Percentiles rank a stretch among this genome's conserved stretches.
Conservation (phyloP, 768 basidiomycete species). For the Pisolithus tinctorius region DNA sequence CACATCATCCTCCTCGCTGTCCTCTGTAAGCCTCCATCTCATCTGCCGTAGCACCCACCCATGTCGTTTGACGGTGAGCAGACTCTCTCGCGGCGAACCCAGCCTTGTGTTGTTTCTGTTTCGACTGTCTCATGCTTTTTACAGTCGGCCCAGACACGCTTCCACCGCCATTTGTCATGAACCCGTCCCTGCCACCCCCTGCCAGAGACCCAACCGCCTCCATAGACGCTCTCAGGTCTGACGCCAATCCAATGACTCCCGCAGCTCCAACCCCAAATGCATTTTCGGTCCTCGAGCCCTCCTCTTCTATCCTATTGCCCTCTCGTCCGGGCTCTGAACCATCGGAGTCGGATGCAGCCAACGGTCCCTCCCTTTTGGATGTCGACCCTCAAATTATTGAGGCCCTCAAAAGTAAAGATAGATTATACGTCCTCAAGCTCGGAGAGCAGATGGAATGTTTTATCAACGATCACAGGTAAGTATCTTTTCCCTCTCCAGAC, state of each 20-base stretch:
- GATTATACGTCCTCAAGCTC: slow-evolving; percentile 83
- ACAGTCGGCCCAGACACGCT: slow-evolving; percentile 1
- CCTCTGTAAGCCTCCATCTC: background rate
- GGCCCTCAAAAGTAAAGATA: slow-evolving; percentile 82
- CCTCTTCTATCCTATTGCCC: slow-evolving; percentile 6
- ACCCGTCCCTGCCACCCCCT: slow-evolving; percentile 7
- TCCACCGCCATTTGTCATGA: slow-evolving; percentile 5
- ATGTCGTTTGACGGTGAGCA: too few species aligned
- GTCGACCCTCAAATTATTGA: slow-evolving; percentile 79
- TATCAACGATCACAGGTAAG: slow-evolving; percentile 69
- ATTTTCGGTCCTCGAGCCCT: slow-evolving; percentile 12
- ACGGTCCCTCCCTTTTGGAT: slow-evolving; percentile 31
- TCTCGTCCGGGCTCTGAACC: slow-evolving; percentile 23
- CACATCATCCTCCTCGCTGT: background rate
- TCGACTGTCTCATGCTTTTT: slow-evolving; percentile 5
- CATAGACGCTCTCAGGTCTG: slow-evolving; percentile 8
- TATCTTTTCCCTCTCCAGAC: slow-evolving; percentile 7
- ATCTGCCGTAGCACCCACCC: too few species aligned
- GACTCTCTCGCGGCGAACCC: too few species aligned
- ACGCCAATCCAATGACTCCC: slow-evolving; percentile 7
- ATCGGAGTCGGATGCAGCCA: slow-evolving; percentile 23
- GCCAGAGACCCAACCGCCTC: slow-evolving; percentile 9
- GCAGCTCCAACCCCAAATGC: slow-evolving; percentile 3
- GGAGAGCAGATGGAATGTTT: slow-evolving; percentile 80
- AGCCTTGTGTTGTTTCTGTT: background rate